Conservation (phyloP, 2,329 filamentous ascomycete species). For the Aspergillus vadensis region DNA sequence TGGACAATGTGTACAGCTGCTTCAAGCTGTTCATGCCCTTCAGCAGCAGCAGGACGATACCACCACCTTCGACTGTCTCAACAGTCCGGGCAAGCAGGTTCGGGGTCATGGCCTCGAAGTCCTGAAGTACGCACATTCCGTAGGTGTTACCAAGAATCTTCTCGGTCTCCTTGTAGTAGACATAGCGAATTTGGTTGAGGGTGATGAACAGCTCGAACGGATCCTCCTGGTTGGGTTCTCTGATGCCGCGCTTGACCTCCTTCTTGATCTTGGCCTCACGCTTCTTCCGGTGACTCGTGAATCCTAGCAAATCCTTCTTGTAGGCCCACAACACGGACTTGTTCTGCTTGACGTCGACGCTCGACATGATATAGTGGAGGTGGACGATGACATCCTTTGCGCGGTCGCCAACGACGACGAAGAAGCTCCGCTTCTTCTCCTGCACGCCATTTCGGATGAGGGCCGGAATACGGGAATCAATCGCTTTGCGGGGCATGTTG, state of each 20-base stretch:
- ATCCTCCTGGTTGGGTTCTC: slow-evolving; percentile 89
- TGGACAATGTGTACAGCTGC: slow-evolving; percentile 92
- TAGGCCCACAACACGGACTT: slow-evolving; percentile 98
- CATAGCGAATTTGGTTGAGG: slow-evolving; percentile 95
- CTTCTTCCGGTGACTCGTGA: slow-evolving; percentile 96
- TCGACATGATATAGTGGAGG: slow-evolving; percentile 89
- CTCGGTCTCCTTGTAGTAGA: slow-evolving; percentile 99
- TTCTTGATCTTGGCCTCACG: slow-evolving; percentile 98
- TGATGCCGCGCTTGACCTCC: slow-evolving; percentile 91
- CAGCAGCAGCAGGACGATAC: slow-evolving; percentile 82
- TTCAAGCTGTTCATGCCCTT: slow-evolving; percentile 98
- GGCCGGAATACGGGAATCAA: slow-evolving; percentile 86
- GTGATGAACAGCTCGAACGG: slow-evolving; percentile 97
- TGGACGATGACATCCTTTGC: slow-evolving; percentile 97
- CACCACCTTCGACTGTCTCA: slow-evolving; percentile 96
- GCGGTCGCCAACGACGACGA: slow-evolving; percentile 91
- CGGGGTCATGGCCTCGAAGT: slow-evolving; percentile 97
- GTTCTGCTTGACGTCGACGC: slow-evolving; percentile 86
- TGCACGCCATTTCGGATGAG: slow-evolving; percentile 87
- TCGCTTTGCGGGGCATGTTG: slow-evolving; percentile 54
- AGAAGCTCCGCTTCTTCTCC: slow-evolving; percentile 97
- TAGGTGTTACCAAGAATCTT: slow-evolving; percentile 98
- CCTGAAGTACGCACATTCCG: slow-evolving; percentile 96
- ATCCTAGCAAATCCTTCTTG: slow-evolving; percentile 94
- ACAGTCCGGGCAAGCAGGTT: slow-evolving; percentile 92